Evolutionary conservation across 148 eudicot genomes (phyloP), one percentile per base, ranked within the genome.

Genomic region (Camellia sinensis): DNA sequence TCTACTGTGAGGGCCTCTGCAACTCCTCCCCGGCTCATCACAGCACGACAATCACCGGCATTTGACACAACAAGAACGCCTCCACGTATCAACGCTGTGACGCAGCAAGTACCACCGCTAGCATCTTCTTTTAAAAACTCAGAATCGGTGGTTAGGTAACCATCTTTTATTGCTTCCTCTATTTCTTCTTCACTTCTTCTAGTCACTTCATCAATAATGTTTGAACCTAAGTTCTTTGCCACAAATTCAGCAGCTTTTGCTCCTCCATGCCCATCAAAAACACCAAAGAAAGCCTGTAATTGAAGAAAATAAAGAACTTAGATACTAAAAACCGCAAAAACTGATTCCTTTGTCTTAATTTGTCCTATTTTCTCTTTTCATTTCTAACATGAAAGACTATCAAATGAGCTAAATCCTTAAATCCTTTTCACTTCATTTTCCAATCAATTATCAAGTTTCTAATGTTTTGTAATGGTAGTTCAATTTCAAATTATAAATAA

Each of bases 221-320:
- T 90, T 79, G 73, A 71, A 0, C 82, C 83, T 41, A 92, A 74
- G 54, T 82, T 89, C 73, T 83, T 18, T n/a, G 92, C 87, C 12
- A 86, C 89, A 82, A 84, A 90, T 67, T 90, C 94, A 14, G 97
- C 91, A 57, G 97, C 97, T 74, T 87, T 83, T 82, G 84, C 79
- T 1, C 97, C 97, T 77, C 97, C 97, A 76, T 92, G 97, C 43
- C 97, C 97, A 79, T 92, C 94, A 83, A 84, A 90, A 7, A 92
- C 71, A 17, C 97, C 94, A 87, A 92, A 92, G 37, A 88, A 81
- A 7, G 89, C 90, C 91, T 90, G 83, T 3, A 78, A 43, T 65
- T 13, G 15, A 7, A 29, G 15, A 67, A 44, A 21, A 53, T 80
- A 18, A 67, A 67, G 21, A 60, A 11, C 57, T 7, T 2, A 54